Evolutionary conservation across 306 rosid genomes (phyloP).

Genomic region (Cicer cuneatum): DNA sequence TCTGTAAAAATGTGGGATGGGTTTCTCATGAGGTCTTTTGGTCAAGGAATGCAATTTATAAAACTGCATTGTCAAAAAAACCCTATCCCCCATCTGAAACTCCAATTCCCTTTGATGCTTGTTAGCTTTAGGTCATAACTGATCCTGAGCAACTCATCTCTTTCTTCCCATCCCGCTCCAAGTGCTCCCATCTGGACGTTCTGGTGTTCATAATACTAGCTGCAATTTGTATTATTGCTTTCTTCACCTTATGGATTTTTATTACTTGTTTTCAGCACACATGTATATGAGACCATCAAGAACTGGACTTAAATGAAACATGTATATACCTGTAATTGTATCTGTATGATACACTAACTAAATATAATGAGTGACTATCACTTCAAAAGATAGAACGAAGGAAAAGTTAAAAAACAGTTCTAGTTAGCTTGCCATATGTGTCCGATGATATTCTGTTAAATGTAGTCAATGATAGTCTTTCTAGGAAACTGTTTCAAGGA

Average conservation of each 20-base stretch:
- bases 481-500: not conserved
- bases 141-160: not conserved
- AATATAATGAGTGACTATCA: constrained; percentile 1
- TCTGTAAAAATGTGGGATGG: not conserved
- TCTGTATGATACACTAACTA: not conserved
- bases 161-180: not conserved
- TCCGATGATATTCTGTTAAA: constrained; percentile 1
- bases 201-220: not conserved
- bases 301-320: not conserved
- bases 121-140: not conserved
- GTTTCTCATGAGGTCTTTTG: not conserved
- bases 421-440: not conserved
- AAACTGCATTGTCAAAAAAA: not conserved
- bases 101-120: not conserved
- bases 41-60: not conserved
- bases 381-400: not conserved
- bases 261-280: not conserved
- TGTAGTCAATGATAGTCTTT: constrained; percentile 18
- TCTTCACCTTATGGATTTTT: not conserved
- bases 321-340: not conserved
- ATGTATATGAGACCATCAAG: not conserved
- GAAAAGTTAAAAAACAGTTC: not conserved
- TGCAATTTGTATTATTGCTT: not conserved
- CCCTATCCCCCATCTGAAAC: not conserved
- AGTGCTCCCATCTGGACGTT: not conserved